A percentile compares a stretch with the other conserved stretches of the same genome.
Evolutionary conservation across 176 grass and related monocot species (phyloP).

Genomic region (Elaeis guineensis): DNA sequence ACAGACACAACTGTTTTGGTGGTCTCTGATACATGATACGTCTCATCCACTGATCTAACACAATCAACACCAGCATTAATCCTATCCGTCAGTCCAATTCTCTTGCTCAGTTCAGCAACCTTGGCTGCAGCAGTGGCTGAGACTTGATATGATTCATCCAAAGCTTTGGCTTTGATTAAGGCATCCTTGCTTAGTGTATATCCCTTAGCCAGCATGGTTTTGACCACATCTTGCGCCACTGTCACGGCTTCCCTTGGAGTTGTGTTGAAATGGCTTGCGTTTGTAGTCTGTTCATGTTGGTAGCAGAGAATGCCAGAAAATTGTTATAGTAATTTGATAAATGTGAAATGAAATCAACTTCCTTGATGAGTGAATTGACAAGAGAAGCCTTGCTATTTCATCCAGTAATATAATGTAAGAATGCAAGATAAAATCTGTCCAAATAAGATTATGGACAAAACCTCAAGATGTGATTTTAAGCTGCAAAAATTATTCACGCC

Average conservation of each 20-base stretch:
- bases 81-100: conserved; percentile 67
- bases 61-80: conserved; percentile 60
- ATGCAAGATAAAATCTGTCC: no score
- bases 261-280: conserved; percentile 47
- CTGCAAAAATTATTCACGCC: no score
- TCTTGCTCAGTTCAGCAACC: conserved; percentile 75
- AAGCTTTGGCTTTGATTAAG: conserved; percentile 72
- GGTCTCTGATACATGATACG: conserved; percentile 48
- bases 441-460: no score
- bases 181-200: conserved; percentile 87
- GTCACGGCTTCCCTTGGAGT: conserved; percentile 71
- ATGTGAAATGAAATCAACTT: no score
- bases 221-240: conserved; percentile 74
- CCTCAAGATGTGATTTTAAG: no score
- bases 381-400: no score
- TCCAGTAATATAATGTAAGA: no score
- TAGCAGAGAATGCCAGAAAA: not conserved
- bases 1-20: conserved; percentile 55
- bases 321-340: no score
- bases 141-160: conserved; percentile 69
- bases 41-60: conserved; percentile 66
- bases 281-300: conserved; percentile 33
- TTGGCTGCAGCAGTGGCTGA: conserved; percentile 53
- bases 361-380: no score
- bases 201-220: conserved; percentile 70